Percentiles rank a stretch among this genome's conserved stretches.
phyloP scores from a whole-genome alignment of 805 yeast genomes.

The Schizosaccharomyces cryophilus region DNA sequence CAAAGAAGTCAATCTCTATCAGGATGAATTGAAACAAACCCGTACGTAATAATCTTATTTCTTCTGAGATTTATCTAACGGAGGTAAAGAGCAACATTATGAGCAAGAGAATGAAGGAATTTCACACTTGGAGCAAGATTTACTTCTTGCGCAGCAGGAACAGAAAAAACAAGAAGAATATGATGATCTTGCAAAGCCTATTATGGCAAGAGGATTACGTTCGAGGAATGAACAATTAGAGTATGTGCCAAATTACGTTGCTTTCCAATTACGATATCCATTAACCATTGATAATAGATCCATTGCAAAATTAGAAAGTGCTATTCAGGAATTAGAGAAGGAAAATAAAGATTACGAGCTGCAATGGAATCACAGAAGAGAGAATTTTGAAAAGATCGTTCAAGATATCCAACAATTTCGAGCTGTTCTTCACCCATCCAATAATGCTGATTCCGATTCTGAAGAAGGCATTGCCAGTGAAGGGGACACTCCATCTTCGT shows the following conservation, averaged over 20 bases:
- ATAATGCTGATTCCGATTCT: not conserved
- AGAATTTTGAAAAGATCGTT: not conserved
- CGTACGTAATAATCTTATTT: not conserved
- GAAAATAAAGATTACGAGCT: not conserved
- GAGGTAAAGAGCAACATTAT: not conserved
- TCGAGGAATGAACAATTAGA: not conserved
- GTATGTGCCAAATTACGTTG: not conserved
- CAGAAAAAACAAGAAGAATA: not conserved
- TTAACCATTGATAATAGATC: not conserved
- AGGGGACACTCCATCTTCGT: not conserved
- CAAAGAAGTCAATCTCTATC: not conserved
- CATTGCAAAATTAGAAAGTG: not conserved
- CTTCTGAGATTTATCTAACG: not conserved
- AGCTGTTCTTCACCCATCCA: not conserved
- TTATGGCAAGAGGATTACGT: not conserved
- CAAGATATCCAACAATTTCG: not conserved
- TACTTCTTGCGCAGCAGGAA: not conserved
- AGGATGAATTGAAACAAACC: not conserved
- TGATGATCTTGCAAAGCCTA: not conserved
- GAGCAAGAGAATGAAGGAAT: not conserved
- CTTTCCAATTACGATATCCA: not conserved
- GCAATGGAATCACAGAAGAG: not conserved
- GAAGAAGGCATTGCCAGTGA: not conserved
- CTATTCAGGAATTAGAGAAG: not conserved
- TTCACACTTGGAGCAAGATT: not conserved